Evolutionary conservation across 495 filamentous ascomycete species (phyloP), one percentile per base, ranked within the genome.

Genomic region (Lasiosphaeria ovina): DNA sequence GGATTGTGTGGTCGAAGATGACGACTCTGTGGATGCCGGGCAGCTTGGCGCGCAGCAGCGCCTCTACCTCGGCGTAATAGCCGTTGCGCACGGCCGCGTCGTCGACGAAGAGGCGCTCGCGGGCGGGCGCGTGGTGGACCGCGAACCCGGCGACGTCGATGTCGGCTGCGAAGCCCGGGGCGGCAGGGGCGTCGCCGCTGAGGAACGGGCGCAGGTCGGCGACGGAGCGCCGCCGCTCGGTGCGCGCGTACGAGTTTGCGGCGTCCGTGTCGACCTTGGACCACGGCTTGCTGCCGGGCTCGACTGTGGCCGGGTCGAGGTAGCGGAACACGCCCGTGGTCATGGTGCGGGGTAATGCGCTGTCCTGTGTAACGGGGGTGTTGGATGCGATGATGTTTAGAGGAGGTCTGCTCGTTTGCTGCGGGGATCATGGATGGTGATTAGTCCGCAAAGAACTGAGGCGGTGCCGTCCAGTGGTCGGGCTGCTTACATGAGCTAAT

Each of bases 1-100:
- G 87, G 74, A 95, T 88, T 10, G 92, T 96, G 69, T 96, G 90
- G 77, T 96, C 92, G 78, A 96, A 96, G 58, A 96, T 76, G 57
- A 89, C 73, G 16, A 95, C 76, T 48, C 83, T 77, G 35, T 86
- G 78, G 24, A 83, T 62, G 8, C 16, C 35, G 5, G 33, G 78
- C 31, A 92, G 75, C 47, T 84, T 74, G 5, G 76, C 74, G 4
- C 84, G 75, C 3, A 96, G 66, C 33, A 95, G 75, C 0, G 81
- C 67, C 69, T 90, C 85, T n/a, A 93, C 83, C 59, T 94, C 90
- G 12, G 86, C 83, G 80, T 95, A 96, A 77, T 96, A 96, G 35
- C 76, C 72, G 14, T 68, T 51, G 55, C 86, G 77, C 61, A 96
- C 84, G 11, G 79, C 72, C 2, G 74, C 77, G 62, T 92, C 87